Evolutionary conservation across 2,329 filamentous ascomycete genomes (phyloP), one percentile per base, ranked within the genome.

Genomic region (Verticillium isaacii): DNA sequence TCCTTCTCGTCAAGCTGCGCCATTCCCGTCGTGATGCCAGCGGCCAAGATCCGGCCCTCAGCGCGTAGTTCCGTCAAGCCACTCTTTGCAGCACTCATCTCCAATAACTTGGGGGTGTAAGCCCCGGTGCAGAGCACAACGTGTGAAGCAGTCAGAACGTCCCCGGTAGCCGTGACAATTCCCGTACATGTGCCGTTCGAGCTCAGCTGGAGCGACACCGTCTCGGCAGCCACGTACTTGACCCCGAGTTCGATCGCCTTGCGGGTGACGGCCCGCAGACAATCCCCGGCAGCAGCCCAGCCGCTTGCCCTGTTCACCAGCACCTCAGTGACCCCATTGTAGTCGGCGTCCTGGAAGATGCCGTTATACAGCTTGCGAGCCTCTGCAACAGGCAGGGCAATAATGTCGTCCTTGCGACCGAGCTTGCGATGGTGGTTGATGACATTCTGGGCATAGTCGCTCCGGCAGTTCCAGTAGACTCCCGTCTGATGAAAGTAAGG

Each of bases 1-100:
- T 84, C 78, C 6, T 76, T 71, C 5, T 79, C 74, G 6, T 79
- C 77, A 7, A 89, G 76, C 37, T 79, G 77, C 32, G 82, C 82
- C 72, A 87, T 84, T 0, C 82, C 85, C 0, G 85, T 85, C 2
- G 81, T 81, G 17, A 88, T 83, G 1, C 84, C 87, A 5, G 82
- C 85, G 2, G 87, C 86, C 3, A 84, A 70, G 58, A 87, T 85
- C 57, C 84, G 77, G 9, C 75, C 71, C 2, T 80, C 86, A 37
- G 84, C 81, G 23, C 80, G 77, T 3, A 89, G 78, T 11, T 78
- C 73, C 1, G 71, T 68, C 37, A 73, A 68, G 0, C 83, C 83
- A 61, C 79, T 83, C 66, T 63, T 74, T 3, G 77, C 74, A 0
- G 82, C 82, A 34, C 81, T 81, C 8, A 81, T 72, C 62, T 84